These are phyloP conservation scores for Daldinia childiae DNA, from an alignment of 495 filamentous ascomycete genomes.

Conservation along the genomic window DNA sequence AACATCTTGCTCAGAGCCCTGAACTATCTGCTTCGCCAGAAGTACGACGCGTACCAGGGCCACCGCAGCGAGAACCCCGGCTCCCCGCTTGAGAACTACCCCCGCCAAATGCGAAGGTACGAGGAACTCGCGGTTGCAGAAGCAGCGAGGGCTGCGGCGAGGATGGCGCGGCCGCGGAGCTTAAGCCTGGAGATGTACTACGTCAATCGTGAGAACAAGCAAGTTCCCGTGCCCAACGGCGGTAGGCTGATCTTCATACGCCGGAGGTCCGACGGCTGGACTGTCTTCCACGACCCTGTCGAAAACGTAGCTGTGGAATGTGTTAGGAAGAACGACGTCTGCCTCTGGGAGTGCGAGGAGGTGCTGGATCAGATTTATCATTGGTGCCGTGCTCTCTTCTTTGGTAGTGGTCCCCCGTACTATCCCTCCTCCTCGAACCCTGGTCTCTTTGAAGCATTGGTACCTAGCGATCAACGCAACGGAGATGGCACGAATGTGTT, in stretches of 20 bases:
- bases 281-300: not conserved
- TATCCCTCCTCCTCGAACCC: no score
- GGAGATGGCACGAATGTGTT: not conserved
- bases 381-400: not conserved
- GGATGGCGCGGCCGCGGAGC: not conserved
- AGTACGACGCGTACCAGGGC: not conserved
- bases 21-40: not conserved
- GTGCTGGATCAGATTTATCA: not conserved
- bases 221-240: not conserved
- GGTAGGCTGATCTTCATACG: not conserved
- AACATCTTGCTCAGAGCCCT: no score
- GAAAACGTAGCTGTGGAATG: not conserved
- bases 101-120: not conserved
- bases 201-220: not conserved
- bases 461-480: no score
- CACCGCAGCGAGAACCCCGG: not conserved
- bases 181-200: not conserved
- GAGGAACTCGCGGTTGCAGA: not conserved
- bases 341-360: slow-evolving; percentile 13
- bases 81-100: not conserved
- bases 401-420: no score
- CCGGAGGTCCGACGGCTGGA: not conserved
- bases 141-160: not conserved
- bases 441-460: no score
- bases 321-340: not conserved